Conservation (phyloP, 345 rosid species). For the Eucalyptus shirleyi region DNA sequence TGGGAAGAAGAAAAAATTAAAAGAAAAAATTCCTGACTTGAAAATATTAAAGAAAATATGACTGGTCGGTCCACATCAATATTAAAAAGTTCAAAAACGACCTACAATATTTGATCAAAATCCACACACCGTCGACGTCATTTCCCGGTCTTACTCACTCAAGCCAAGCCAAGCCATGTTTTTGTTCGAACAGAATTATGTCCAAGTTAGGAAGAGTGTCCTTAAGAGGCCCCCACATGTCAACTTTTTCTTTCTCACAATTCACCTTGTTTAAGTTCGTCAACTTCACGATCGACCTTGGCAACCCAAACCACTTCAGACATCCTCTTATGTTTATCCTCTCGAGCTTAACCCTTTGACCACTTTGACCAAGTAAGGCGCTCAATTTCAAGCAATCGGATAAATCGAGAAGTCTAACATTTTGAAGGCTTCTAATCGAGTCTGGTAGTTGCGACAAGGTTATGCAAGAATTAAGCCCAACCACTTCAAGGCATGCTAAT, state of each 20-base stretch:
- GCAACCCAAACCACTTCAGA: too few species aligned
- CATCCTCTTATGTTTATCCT: too few species aligned
- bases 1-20: background rate
- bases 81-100: background rate
- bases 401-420: conserved; percentile 19
- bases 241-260: too few species aligned
- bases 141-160: too few species aligned
- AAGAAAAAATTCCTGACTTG: background rate
- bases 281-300: too few species aligned
- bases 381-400: background rate
- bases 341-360: background rate
- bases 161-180: too few species aligned
- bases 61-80: background rate
- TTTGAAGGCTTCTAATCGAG: conserved; percentile 8
- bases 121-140: too few species aligned
- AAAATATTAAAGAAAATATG: background rate
- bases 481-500: background rate
- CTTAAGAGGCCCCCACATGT: too few species aligned
- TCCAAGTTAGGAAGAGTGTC: too few species aligned
- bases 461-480: conserved; percentile 35
- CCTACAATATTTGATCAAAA: too few species aligned
- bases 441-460: conserved; percentile 25
- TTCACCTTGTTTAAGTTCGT: too few species aligned
- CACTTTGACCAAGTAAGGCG: background rate
- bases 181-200: too few species aligned